Evolutionary conservation across 2,329 filamentous ascomycete genomes (phyloP), one percentile per base, ranked within the genome.

Genomic region (Phoma herbarum): DNA sequence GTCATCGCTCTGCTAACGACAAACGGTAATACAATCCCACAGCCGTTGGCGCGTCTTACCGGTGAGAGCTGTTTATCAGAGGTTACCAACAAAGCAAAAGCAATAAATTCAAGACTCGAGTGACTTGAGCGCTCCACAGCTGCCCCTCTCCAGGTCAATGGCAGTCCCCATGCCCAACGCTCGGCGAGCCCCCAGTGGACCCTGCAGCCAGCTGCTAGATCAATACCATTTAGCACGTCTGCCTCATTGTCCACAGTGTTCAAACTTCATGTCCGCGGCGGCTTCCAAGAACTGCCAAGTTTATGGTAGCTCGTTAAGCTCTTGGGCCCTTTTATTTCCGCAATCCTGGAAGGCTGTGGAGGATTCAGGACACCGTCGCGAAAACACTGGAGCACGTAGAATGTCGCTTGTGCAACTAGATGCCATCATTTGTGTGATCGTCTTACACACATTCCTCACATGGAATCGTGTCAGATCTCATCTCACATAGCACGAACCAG

Each of bases 351-450:
- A 46, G 39, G 31, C 18, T 54, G 56, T 43, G 45, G 46, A 54
- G 33, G 26, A 28, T 42, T 33, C 33, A 54, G 20, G 22, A 33
- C 50, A 29, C 56, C 31, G 50, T 59, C 51, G 37, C 57, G 29
- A 44, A 56, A 51, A 52, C 29, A 55, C 52, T 52, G 52, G 65
- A 62, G 56, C 64, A 59, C 29, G 42, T 52, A 55, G 41, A 54
- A 59, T 57, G 41, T 52, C 48, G 42, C 44, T 54, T 42, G 59
- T 66, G 55, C 60, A 56, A 61, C 60, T 48, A n/a, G 35, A 57
- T 54, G 39, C 53, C 61, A 64, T 63, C 53, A 53, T 59, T 31
- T 60, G 57, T 51, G 65, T 49, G 65, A 72, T 72, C 66, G 62
- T 62, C 67, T 59, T 59, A 60, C 47, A 49, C 49, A 63, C 64